Conservation (phyloP, 768 basidiomycete species). For the Imleria badia region DNA sequence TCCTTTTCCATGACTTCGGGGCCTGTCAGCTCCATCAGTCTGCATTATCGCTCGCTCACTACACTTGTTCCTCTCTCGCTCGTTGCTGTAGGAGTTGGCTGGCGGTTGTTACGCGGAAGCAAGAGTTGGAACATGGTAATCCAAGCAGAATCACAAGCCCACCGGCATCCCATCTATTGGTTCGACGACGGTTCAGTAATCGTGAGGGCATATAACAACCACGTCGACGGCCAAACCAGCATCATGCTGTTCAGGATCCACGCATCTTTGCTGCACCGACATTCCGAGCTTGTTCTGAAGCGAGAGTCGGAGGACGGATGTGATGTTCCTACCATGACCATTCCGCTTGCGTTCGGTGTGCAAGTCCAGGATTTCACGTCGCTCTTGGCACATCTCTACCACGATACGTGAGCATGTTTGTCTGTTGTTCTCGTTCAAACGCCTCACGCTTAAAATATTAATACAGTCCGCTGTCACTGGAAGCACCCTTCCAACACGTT, state of each 20-base stretch:
- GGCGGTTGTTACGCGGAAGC: slow-evolving; percentile 4
- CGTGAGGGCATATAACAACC: slow-evolving; percentile 39
- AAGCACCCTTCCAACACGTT: slow-evolving; percentile 47
- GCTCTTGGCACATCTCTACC: slow-evolving; percentile 64
- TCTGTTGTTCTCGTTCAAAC: neutral
- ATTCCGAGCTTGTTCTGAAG: slow-evolving; percentile 36
- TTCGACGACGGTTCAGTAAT: slow-evolving; percentile 65
- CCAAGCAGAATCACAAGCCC: neutral
- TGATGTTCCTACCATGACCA: slow-evolving; percentile 18
- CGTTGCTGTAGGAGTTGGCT: slow-evolving; percentile 2
- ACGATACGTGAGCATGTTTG: slow-evolving; percentile 54
- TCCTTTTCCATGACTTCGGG: neutral
- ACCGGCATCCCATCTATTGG: slow-evolving; percentile 56
- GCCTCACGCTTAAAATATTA: slow-evolving; percentile 17
- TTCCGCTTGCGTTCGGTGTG: slow-evolving; percentile 42
- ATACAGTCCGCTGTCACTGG: slow-evolving; percentile 46
- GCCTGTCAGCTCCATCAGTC: neutral
- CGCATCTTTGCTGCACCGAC: slow-evolving; percentile 47
- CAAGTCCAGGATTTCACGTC: slow-evolving; percentile 49
- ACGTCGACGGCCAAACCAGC: neutral
- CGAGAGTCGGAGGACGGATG: neutral
- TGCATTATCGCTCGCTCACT: slow-evolving; percentile 4
- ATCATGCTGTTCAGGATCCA: slow-evolving; percentile 56
- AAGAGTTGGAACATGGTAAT: neutral
- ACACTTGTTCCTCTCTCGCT: slow-evolving; percentile 8